A percentile compares a stretch with the other conserved stretches of the same genome.
Conservation (phyloP, 2,329 filamentous ascomycete genomes). For the Phaeophleospora eucalypticola region DNA sequence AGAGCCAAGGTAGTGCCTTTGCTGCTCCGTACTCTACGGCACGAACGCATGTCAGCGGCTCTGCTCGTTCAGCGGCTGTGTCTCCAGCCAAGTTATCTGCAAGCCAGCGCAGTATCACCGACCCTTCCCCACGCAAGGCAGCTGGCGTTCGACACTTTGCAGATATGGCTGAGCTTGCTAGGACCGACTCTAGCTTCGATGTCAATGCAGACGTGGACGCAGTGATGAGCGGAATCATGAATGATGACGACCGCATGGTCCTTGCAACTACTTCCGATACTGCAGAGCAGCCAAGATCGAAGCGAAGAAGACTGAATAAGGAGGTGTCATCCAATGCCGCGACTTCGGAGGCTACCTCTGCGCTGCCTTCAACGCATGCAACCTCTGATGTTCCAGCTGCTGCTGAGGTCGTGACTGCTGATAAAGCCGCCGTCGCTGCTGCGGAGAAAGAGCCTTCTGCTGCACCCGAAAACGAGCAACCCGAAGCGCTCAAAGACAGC, state of each 20-base stretch:
- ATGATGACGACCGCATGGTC: constrained; percentile 35
- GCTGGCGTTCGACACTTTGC: constrained; percentile 30
- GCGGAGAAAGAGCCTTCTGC: not conserved
- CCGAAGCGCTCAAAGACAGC: constrained; percentile 19
- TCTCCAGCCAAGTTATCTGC: constrained; percentile 18
- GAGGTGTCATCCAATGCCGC: not conserved
- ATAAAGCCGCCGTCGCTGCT: not conserved
- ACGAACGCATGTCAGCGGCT: constrained; percentile 35
- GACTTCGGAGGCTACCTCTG: not conserved
- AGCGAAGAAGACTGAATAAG: constrained; percentile 18
- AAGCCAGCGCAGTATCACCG: constrained; percentile 26
- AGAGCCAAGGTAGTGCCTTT: constrained; percentile 10
- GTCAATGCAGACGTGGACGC: constrained; percentile 31
- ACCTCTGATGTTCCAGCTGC: not conserved
- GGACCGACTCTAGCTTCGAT: constrained; percentile 13
- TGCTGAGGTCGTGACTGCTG: too few relatives aligned
- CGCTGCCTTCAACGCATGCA: not conserved
- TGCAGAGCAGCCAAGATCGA: constrained; percentile 12
- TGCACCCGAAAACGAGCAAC: not conserved
- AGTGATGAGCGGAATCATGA: constrained; percentile 32
- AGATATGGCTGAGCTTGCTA: constrained; percentile 29
- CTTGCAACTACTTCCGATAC: constrained; percentile 25
- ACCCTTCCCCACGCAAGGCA: constrained; percentile 31
- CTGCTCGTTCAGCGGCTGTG: constrained; percentile 23
- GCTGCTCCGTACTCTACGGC: constrained; percentile 34